Conservation (phyloP, 805 yeast species). For the Wickerhamomyces alni region DNA sequence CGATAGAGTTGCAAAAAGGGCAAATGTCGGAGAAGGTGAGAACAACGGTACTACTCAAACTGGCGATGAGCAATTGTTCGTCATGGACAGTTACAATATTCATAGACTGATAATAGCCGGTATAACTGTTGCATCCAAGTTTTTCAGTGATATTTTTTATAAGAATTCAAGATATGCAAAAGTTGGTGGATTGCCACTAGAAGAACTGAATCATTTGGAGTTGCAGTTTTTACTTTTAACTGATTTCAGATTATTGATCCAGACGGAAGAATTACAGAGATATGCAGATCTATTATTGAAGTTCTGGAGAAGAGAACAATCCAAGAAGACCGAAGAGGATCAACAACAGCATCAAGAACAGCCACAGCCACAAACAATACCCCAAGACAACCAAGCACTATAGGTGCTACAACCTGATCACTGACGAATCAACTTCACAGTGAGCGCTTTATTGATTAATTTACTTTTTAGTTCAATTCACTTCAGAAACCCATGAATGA, state of each 20-base stretch:
- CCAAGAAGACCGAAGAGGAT: conserved; percentile 6
- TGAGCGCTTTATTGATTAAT: no score
- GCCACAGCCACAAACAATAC: no score
- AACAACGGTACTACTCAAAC: conserved; percentile 18
- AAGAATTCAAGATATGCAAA: conserved; percentile 92
- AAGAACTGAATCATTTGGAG: conserved; percentile 89
- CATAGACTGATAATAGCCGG: conserved; percentile 93
- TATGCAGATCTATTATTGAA: conserved; percentile 82
- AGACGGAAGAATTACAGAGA: conserved; percentile 83
- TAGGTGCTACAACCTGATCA: no score
- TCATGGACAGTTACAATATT: conserved; percentile 93
- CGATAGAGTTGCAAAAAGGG: conserved; percentile 86
- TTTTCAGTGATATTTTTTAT: conserved; percentile 90
- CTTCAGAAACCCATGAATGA: no score
- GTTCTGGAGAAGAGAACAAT: conserved; percentile 70
- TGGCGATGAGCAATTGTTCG: conserved; percentile 54
- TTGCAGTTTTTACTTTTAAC: conserved; percentile 78
- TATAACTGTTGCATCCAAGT: conserved; percentile 91
- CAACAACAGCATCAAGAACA: background rate
- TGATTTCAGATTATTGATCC: conserved; percentile 83
- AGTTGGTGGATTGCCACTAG: conserved; percentile 91
- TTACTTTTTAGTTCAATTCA: no score
- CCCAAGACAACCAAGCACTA: no score
- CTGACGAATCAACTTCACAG: no score
- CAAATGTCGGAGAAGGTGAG: conserved; percentile 42